Base-by-base conservation (phyloP, 140 eudicot species). In the Cichorium intybus region DNA sequence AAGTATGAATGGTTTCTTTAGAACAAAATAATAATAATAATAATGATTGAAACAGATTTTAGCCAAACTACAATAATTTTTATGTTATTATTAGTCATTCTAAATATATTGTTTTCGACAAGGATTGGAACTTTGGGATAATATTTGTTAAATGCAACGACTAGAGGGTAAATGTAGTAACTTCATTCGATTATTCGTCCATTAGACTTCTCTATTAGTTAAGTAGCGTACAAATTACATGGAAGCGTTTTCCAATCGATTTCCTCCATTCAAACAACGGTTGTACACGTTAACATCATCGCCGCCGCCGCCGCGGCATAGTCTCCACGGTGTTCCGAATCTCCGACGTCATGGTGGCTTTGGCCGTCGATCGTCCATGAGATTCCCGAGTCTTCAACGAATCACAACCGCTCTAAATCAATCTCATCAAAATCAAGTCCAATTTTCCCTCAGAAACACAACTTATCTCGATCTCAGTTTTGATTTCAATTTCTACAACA, bases 391-490 rank as follows among this genome's bases (percentile, higher is more conserved):
- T 55, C 68, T 61, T 34, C 69, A 47, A 47, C 81, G 79, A 51
- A 66, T 80, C 79, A 55, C 76, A 23, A 50, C 78, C 57, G 26
- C 31, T 35, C 15, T 75, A 15, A 69, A 75, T 37, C 76, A 28
- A 46, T 54, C 67, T 62, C 71, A 75, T 33, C 71, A 29, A 24
- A 48, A 56, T n/a, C 35, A 51, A 49, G 34, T 63, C 24, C 65
- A 46, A 24, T 46, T 29, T 26, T 23, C 68, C 52, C 37, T 50
- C 59, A 66, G 23, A 22, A 60, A 4, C 55, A 60, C 62, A 71
- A 71, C n/a, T 50, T 26, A 24, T 17, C 24, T 7, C 48, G 63
- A 71, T 71, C 64, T 37, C 21, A n/a, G 60, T n/a, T 35, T 35
- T 8, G 50, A 35, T 57, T 20, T 18, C n/a, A 49, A 10, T 51